A percentile compares a stretch with the other conserved stretches of the same genome.
phyloP scores from a whole-genome alignment of 176 grass and related monocot species.

The Saccharum officinarum region DNA sequence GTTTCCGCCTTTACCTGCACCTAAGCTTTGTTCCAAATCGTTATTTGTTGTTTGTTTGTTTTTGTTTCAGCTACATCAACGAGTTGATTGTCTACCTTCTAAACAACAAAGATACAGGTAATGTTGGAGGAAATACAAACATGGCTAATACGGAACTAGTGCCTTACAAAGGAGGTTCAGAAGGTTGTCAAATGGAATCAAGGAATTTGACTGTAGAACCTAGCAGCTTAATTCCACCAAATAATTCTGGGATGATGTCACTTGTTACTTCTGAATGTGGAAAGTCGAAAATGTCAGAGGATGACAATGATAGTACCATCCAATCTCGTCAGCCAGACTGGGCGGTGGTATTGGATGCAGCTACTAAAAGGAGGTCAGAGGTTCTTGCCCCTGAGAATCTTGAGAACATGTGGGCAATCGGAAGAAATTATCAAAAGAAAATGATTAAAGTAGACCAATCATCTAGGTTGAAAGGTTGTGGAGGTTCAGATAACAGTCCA shows the following conservation, averaged over 20 bases:
- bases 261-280: conserved; percentile 29
- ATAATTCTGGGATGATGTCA: conserved; percentile 37
- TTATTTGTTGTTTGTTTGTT: conserved; percentile 34
- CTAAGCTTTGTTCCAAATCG: conserved; percentile 31
- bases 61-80: conserved; percentile 80
- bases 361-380: conserved; percentile 84
- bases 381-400: conserved; percentile 98
- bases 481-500: conserved; percentile 23
- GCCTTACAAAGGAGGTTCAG: conserved; percentile 46
- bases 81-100: conserved; percentile 84
- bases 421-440: conserved; percentile 97
- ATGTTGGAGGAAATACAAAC: conserved; percentile 40
- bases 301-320: conserved; percentile 33
- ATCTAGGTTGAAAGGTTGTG: conserved; percentile 36
- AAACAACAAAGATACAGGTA: conserved; percentile 57
- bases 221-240: conserved; percentile 32
- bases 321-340: conserved; percentile 67
- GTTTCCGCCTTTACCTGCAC: not conserved
- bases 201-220: conserved; percentile 37
- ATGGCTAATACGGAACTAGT: conserved; percentile 41
- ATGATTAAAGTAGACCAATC: conserved; percentile 54
- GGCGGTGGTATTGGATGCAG: conserved; percentile 79
- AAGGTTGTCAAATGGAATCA: conserved; percentile 45
- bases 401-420: conserved; percentile 99
- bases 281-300: conserved; percentile 40